Base-by-base conservation (phyloP, 2,329 filamentous ascomycete genomes). In the Diaporthe helianthi region DNA sequence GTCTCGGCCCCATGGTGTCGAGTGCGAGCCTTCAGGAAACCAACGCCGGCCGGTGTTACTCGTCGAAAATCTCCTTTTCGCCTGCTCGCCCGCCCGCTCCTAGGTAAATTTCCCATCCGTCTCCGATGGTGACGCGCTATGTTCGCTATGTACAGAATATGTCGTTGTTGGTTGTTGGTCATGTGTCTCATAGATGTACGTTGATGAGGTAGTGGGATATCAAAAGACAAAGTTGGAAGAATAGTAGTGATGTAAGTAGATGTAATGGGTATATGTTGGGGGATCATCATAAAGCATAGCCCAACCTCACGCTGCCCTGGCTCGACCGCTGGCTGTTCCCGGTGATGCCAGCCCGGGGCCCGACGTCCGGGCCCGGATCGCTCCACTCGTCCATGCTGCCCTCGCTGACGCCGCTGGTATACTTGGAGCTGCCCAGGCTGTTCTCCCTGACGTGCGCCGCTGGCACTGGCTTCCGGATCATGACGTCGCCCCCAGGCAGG, bases 361-460 rank as follows among this genome's bases (percentile, higher is more conserved):
- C 85, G 1, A 88, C 79, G 71, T 88, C 86, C 2, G 85, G 85
- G 0, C 85, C 86, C 0, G 86, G 85, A 67, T 87, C 86, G 66
- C 83, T 84, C 85, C 81, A 87, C 33, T 81, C 82, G 22, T 64
- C 67, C 46, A 67, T 47, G 38, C 63, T 67, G 60, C 77, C 78
- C 72, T 82, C 73, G 75, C 80, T 85, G 10, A 83, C 76, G 51
- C 85, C 84, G 73, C 85, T 87, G 31, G 83, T 84, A 75, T 88
- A 87, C 68, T 81, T 83, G 54, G 81, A 80, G 51, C 76, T 77
- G 26, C 47, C 46, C 65, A 80, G 79, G 75, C 83, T 85, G 38
- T 80, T 78, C 4, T 68, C 70, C 19, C 83, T 76, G 19, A 76
- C 73, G 68, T 81, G 81, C 10, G 67, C 67, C 5, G 79, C 76